A percentile compares a stretch with the other conserved stretches of the same genome.
phyloP scores from a whole-genome alignment of 2,329 filamentous ascomycete genomes.

The Botrytis galanthina region DNA sequence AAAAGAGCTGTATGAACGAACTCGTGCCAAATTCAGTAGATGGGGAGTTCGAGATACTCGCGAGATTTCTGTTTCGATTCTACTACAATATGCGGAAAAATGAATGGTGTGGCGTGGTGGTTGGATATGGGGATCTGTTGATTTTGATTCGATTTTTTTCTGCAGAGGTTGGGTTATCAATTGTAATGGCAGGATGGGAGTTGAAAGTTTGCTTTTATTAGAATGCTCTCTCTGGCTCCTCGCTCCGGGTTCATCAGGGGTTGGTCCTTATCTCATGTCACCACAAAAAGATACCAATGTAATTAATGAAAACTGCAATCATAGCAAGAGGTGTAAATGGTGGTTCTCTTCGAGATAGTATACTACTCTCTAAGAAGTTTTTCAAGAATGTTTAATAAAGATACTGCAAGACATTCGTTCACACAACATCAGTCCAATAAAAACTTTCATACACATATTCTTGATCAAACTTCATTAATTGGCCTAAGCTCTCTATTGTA shows the following conservation, averaged over 20 bases:
- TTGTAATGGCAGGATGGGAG: background rate
- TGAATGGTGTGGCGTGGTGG: background rate
- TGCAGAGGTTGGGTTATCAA: background rate
- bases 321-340: background rate
- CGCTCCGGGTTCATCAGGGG: too few species aligned
- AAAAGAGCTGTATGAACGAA: background rate
- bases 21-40: background rate
- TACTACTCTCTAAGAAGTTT: background rate
- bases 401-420: background rate
- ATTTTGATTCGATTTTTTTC: background rate
- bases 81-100: background rate
- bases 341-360: background rate
- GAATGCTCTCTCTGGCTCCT: background rate
- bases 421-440: background rate
- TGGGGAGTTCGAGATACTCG: background rate
- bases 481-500: conserved; percentile 21
- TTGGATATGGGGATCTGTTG: background rate
- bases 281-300: background rate
- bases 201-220: background rate
- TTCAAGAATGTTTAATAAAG: background rate
- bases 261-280: background rate
- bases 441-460: background rate
- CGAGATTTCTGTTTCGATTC: background rate
- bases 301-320: background rate
- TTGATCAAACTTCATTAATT: conserved; percentile 21